Conservation (phyloP, 768 basidiomycete genomes). For the Russula ochroleuca region DNA sequence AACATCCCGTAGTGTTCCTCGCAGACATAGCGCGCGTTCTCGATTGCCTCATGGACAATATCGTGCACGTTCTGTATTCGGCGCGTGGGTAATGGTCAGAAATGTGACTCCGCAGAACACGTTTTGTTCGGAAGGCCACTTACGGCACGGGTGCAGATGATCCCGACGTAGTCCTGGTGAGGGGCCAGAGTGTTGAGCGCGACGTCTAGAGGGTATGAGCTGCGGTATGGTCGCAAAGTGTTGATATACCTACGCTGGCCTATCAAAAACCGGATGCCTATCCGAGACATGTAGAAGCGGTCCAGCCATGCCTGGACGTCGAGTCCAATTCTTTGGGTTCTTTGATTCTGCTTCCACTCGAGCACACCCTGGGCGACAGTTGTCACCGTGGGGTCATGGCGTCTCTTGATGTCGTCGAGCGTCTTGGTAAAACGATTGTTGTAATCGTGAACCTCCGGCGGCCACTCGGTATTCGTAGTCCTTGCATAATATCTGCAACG, state of each 20-base stretch:
- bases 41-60: constrained; percentile 97
- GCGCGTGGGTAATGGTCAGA: constrained; percentile 5
- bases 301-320: constrained; percentile 96
- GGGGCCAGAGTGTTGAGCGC: constrained; percentile 90
- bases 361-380: constrained; percentile 95
- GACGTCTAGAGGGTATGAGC: constrained; percentile 54
- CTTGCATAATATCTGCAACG: constrained; percentile 76
- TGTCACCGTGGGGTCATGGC: constrained; percentile 97
- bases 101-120: background rate
- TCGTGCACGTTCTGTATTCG: constrained; percentile 78
- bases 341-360: constrained; percentile 85
- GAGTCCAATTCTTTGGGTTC: constrained; percentile 65
- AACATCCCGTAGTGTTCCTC: constrained; percentile 95
- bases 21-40: constrained; percentile 92
- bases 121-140: constrained; percentile 32
- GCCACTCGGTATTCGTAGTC: constrained; percentile 66
- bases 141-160: constrained; percentile 91
- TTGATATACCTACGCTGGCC: constrained; percentile 66
- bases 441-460: constrained; percentile 91
- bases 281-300: constrained; percentile 93
- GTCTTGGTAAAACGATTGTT: constrained; percentile 86
- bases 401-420: constrained; percentile 83
- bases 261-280: constrained; percentile 93
- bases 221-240: background rate
- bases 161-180: constrained; percentile 91